These are phyloP conservation scores for Epichloe bromicola DNA, from an alignment of 2,329 filamentous ascomycete genomes.

Conservation along the genomic window DNA sequence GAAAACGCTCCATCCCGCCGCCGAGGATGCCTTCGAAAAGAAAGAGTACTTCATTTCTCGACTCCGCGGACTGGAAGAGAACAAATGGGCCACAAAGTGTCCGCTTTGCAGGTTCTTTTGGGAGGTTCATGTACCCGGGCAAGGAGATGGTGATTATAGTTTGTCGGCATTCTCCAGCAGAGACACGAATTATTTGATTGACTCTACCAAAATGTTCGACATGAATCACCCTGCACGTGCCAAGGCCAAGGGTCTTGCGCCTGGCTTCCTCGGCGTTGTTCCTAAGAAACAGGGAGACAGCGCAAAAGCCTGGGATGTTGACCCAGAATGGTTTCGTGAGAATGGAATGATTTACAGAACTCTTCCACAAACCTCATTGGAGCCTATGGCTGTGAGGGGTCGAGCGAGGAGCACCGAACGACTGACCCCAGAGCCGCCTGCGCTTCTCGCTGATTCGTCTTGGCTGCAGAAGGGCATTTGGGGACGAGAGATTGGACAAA, in stretches of 20 bases:
- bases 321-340: conserved; percentile 19
- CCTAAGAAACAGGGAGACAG: conserved; percentile 19
- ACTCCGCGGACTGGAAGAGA: conserved; percentile 18
- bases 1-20: conserved; percentile 15
- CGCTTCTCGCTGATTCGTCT: conserved; percentile 5
- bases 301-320: conserved; percentile 18
- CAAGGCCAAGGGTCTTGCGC: conserved; percentile 16
- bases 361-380: conserved; percentile 14
- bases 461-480: conserved; percentile 21
- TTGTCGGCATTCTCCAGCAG: conserved; percentile 22
- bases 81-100: conserved; percentile 20
- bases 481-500: conserved; percentile 19
- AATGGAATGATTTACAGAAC: conserved; percentile 22
- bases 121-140: conserved; percentile 19
- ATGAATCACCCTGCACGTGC: conserved; percentile 17
- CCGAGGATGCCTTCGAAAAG: conserved; percentile 19
- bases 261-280: conserved; percentile 20
- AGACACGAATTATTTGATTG: conserved; percentile 22
- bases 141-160: conserved; percentile 17
- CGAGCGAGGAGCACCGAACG: conserved; percentile 7
- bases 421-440: conserved; percentile 4
- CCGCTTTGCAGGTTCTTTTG: conserved; percentile 23
- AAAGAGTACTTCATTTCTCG: conserved; percentile 17
- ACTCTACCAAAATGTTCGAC: conserved; percentile 18
- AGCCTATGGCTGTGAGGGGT: conserved; percentile 8